phyloP scores from a whole-genome alignment of 768 basidiomycete species.

The Myochromella boudieri region DNA sequence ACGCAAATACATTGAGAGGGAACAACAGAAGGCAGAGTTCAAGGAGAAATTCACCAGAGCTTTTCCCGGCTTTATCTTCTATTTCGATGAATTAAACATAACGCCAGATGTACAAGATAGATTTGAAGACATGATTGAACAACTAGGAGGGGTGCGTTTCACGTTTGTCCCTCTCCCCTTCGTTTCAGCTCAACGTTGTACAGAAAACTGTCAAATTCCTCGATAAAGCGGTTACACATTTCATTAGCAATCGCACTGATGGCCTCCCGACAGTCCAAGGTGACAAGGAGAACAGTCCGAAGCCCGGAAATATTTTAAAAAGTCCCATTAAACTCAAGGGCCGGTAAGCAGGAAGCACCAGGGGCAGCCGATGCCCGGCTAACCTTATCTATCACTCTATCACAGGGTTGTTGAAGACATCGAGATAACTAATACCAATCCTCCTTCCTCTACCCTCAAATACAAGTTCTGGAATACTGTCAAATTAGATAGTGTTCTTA shows the following conservation, averaged over 20 bases:
- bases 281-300: conserved; percentile 70
- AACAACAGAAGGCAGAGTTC: conserved; percentile 68
- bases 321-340: conserved; percentile 67
- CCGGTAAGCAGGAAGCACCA: conserved; percentile 40
- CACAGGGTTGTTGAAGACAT: conserved; percentile 13
- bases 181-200: background rate
- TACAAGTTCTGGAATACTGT: conserved; percentile 86
- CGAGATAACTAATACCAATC: conserved; percentile 41
- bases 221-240: conserved; percentile 81
- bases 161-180: too few relatives aligned
- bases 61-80: conserved; percentile 83
- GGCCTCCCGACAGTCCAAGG: conserved; percentile 35
- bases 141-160: conserved; percentile 83
- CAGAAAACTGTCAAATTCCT: conserved; percentile 90
- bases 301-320: conserved; percentile 36
- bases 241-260: conserved; percentile 65
- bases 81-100: conserved; percentile 68
- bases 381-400: too few relatives aligned
- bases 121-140: conserved; percentile 56
- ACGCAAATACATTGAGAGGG: conserved; percentile 48
- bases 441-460: conserved; percentile 65
- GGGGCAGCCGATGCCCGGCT: background rate
- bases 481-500: conserved; percentile 72
- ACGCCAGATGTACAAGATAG: conserved; percentile 40
- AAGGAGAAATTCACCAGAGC: conserved; percentile 80